Base-by-base conservation (phyloP, 192 early-diverging fungal genomes). In the Podila epicladia region DNA sequence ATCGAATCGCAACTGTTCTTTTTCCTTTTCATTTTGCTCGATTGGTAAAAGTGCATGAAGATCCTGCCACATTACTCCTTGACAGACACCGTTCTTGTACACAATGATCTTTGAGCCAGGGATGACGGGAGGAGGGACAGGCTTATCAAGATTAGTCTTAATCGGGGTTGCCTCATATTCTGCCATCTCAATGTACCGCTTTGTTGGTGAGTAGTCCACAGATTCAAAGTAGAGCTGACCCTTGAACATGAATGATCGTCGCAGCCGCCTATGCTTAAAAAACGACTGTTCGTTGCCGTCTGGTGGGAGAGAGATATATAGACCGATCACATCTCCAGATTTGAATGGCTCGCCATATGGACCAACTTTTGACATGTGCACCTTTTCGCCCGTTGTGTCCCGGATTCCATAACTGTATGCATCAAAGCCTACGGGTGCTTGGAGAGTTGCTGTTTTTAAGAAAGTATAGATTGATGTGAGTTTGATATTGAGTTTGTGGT, bases 341-440 rank as follows among this genome's bases (percentile, higher is more conserved):
- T 79, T 62, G 70, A 91, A 92, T 4, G 90, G 62, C 60, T 91
- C 91, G 0, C 89, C 90, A 75, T 73, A 91, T 2, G 65, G 64
- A 32, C 58, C 45, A 24, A 84, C 84, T 11, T 83, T 71, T 17
- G 91, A 91, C 65, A 84, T 83, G 64, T 85, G 86, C 6, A 92
- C 72, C 37, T 84, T 88, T 58, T 92, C 89, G 13, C 91, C 91
- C 13, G 90, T 90, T 19, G 84, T 82, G 67, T 92, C 91, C 9
- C 91, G 84, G 53, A 86, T 82, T 2, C 88, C 91, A 67, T 92
- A 92, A 62, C 88, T 85, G 58, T 92, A 92, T 11, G 75, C 87
- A 68, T 92, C 91, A 72, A 88, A 91, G 5, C 91, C 91, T 45
- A 91, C 89, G 6, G 91, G 91, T 8, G 87, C 88, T 61, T 91